Evolutionary conservation across 1,139 yeast genomes (phyloP).

Genomic region (Lodderomyces elongisporus): DNA sequence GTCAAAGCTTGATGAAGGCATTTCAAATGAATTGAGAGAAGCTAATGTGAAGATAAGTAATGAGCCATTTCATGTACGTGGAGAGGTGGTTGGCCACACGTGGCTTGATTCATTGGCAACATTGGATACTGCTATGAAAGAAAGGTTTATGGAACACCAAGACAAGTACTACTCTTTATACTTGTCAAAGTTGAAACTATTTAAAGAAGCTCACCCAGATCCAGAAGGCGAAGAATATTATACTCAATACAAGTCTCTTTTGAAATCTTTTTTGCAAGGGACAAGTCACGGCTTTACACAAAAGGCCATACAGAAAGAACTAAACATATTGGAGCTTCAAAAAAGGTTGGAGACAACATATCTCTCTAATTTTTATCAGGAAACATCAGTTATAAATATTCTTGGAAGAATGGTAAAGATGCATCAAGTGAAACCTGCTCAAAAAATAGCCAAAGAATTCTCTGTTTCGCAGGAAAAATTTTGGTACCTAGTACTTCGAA

Average conservation of each 20-base stretch:
- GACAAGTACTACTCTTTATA: conserved; percentile 26
- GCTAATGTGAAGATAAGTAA: conserved; percentile 9
- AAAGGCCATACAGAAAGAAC: conserved; percentile 44
- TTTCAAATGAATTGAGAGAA: conserved; percentile 8
- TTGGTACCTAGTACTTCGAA: conserved; percentile 58
- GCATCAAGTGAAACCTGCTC: conserved; percentile 57
- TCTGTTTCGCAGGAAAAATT: conserved; percentile 59
- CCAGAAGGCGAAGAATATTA: conserved; percentile 17
- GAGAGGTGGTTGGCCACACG: conserved; percentile 39
- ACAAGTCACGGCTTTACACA: conserved; percentile 16
- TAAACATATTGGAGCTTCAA: conserved; percentile 48
- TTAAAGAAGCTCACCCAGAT: conserved; percentile 8
- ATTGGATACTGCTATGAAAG: conserved; percentile 19
- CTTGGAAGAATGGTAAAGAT: conserved; percentile 48
- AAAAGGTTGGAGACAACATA: conserved; percentile 51
- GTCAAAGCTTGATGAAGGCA: conserved; percentile 3
- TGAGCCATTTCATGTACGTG: conserved; percentile 26
- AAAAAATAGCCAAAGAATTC: conserved; percentile 54
- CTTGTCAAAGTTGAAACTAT: conserved; percentile 17
- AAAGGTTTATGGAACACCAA: conserved; percentile 30
- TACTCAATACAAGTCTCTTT: conserved; percentile 22
- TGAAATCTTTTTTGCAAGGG: conserved; percentile 21
- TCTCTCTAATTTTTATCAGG: conserved; percentile 47
- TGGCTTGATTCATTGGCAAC: conserved; percentile 35
- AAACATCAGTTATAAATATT: conserved; percentile 51